These are phyloP conservation scores for Pyronema domesticum DNA, from an alignment of 495 filamentous ascomycete species.

Conservation along the genomic window DNA sequence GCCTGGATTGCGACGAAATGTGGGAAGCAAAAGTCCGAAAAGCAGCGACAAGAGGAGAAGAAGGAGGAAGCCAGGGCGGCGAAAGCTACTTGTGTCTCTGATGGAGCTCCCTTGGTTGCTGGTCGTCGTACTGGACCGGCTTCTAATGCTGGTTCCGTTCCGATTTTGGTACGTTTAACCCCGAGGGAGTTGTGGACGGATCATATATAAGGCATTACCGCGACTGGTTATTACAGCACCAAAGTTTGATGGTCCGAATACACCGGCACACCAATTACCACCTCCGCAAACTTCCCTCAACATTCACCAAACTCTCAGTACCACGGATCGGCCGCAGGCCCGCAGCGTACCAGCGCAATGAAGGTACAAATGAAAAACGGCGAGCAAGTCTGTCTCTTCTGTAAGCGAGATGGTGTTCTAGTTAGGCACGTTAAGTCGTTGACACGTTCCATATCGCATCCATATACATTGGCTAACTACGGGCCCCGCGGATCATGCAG, in stretches of 20 bases:
- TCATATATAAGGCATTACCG: constrained; percentile 88
- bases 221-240: constrained; percentile 81
- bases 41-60: too few species aligned
- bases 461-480: background rate
- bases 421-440: constrained; percentile 15
- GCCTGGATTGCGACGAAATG: too few species aligned
- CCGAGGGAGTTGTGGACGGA: constrained; percentile 75
- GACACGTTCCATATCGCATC: too few species aligned
- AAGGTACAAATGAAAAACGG: constrained; percentile 21
- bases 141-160: too few species aligned
- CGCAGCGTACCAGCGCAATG: constrained; percentile 21
- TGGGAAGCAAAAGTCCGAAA: too few species aligned
- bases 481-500: constrained; percentile 30
- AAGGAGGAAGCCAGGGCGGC: too few species aligned
- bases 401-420: constrained; percentile 16
- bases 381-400: constrained; percentile 19
- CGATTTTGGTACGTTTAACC: too few species aligned
- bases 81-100: too few species aligned
- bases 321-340: constrained; percentile 44
- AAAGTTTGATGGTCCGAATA: constrained; percentile 51
- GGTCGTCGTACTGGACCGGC: too few species aligned
- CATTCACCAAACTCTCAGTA: constrained; percentile 5
- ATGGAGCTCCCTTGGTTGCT: too few species aligned
- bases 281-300: background rate
- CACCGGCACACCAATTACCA: background rate